Evolutionary conservation across 2,329 filamentous ascomycete species (phyloP).

Genomic region (Trichothecium roseum): DNA sequence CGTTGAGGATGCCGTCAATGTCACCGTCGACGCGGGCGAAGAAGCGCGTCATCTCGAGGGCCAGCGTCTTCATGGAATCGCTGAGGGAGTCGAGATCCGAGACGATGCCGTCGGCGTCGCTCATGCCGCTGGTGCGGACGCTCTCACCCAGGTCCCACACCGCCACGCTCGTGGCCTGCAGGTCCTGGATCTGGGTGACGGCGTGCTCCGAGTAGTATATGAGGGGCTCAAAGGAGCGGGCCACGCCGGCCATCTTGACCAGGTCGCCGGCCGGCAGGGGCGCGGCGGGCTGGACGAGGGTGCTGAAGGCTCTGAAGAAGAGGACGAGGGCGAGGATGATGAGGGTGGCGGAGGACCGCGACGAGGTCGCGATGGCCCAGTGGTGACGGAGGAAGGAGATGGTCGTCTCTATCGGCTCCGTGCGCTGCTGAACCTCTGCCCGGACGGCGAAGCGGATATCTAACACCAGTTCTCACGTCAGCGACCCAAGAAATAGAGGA

Average conservation of each 20-base stretch:
- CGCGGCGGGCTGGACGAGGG: slow-evolving; percentile 57
- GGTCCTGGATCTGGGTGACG: slow-evolving; percentile 71
- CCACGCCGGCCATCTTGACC: slow-evolving; percentile 81
- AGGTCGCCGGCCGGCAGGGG: slow-evolving; percentile 47
- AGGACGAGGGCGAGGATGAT: slow-evolving; percentile 53
- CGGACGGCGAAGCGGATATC: slow-evolving; percentile 82
- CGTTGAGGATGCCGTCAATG: slow-evolving; percentile 82
- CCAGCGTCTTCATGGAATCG: slow-evolving; percentile 74
- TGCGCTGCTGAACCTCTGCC: slow-evolving; percentile 79
- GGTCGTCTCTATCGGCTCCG: slow-evolving; percentile 69
- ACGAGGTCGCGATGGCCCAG: slow-evolving; percentile 52
- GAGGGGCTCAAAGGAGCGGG: slow-evolving; percentile 84
- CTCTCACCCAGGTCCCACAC: slow-evolving; percentile 94
- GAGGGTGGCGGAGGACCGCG: slow-evolving; percentile 56
- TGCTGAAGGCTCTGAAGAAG: slow-evolving; percentile 53
- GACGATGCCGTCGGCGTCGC: slow-evolving; percentile 77
- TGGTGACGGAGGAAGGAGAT: slow-evolving; percentile 53
- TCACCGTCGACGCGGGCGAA: slow-evolving; percentile 91
- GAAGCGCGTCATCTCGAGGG: slow-evolving; percentile 79
- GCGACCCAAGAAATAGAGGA: neutral
- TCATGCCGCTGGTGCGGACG: slow-evolving; percentile 82
- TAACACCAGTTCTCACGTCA: slow-evolving; percentile 24
- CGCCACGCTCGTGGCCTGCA: slow-evolving; percentile 85
- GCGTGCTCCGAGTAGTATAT: slow-evolving; percentile 93
- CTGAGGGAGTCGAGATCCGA: slow-evolving; percentile 75